Evolutionary conservation across 2,329 filamentous ascomycete species (phyloP).

Genomic region (Seiridium unicorne): DNA sequence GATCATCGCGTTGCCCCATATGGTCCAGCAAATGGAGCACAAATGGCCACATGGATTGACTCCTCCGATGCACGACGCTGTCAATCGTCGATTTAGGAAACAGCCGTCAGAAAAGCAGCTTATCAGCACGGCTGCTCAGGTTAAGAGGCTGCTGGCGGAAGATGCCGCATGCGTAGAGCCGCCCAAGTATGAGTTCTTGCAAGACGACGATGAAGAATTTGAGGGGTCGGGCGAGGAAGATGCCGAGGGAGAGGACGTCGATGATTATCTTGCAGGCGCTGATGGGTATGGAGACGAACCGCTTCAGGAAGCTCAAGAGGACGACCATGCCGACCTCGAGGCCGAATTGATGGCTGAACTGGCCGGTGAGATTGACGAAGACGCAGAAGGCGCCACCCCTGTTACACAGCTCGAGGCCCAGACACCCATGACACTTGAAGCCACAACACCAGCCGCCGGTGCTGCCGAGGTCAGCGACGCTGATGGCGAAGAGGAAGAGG

Average conservation of each 20-base stretch:
- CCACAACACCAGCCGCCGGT: slow-evolving; percentile 40
- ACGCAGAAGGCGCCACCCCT: slow-evolving; percentile 30
- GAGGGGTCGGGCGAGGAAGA: slow-evolving; percentile 42
- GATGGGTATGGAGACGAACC: slow-evolving; percentile 1
- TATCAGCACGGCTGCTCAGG: slow-evolving; percentile 78
- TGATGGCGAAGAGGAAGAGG: slow-evolving; percentile 41
- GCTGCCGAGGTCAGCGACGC: slow-evolving; percentile 38
- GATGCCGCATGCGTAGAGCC: slow-evolving; percentile 63
- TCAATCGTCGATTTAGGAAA: slow-evolving; percentile 80
- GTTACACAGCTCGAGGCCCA: slow-evolving; percentile 39
- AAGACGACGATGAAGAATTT: slow-evolving; percentile 41
- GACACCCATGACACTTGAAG: slow-evolving; percentile 44
- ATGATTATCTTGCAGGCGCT: slow-evolving; percentile 40
- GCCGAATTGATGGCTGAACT: slow-evolving; percentile 55
- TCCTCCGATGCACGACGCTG: slow-evolving; percentile 82
- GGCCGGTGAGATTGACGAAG: slow-evolving; percentile 38
- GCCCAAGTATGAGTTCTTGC: slow-evolving; percentile 60
- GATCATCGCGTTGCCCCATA: slow-evolving; percentile 65
- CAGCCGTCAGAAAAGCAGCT: slow-evolving; percentile 80
- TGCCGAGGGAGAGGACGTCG: slow-evolving; percentile 56
- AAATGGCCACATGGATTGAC: slow-evolving; percentile 85
- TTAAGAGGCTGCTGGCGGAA: slow-evolving; percentile 69
- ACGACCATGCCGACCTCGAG: slow-evolving; percentile 54
- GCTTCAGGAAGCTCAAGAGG: neutral
- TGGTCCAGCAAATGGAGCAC: slow-evolving; percentile 62